Conservation (phyloP, 2,329 filamentous ascomycete species). For the Fusarium mundagurra region DNA sequence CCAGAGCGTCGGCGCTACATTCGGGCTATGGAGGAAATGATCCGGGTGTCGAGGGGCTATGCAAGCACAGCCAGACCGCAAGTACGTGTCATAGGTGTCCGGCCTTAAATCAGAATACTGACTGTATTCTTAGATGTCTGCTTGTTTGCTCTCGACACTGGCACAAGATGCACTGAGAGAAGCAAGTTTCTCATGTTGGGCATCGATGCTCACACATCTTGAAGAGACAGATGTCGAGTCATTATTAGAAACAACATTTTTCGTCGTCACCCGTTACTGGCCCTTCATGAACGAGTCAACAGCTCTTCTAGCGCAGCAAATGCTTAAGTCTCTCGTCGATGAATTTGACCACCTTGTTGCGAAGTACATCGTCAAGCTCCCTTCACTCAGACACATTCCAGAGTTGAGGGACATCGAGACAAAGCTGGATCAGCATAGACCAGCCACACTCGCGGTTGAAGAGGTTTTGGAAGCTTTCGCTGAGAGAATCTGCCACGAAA, state of each 20-base stretch:
- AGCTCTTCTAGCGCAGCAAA: slow-evolving; percentile 66
- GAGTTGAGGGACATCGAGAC: slow-evolving; percentile 74
- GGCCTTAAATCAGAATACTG: not conserved
- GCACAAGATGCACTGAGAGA: slow-evolving; percentile 78
- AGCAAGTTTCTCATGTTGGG: slow-evolving; percentile 85
- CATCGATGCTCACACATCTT: slow-evolving; percentile 77
- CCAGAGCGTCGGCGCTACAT: slow-evolving; percentile 81
- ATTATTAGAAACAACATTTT: slow-evolving; percentile 89
- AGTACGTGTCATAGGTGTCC: slow-evolving; percentile 57
- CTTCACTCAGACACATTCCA: slow-evolving; percentile 77
- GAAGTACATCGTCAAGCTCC: slow-evolving; percentile 77
- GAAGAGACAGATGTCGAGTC: slow-evolving; percentile 81
- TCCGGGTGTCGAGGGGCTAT: slow-evolving; percentile 76
- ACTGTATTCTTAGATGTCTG: slow-evolving; percentile 72
- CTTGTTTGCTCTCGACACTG: slow-evolving; percentile 89
- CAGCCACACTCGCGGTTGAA: slow-evolving; percentile 50
- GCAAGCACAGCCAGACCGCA: slow-evolving; percentile 86
- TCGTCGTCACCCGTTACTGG: slow-evolving; percentile 88
- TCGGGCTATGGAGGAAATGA: slow-evolving; percentile 87
- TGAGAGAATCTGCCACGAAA: slow-evolving; percentile 81
- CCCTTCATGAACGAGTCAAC: slow-evolving; percentile 68
- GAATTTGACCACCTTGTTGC: slow-evolving; percentile 69
- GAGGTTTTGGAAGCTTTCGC: slow-evolving; percentile 77
- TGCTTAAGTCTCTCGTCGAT: slow-evolving; percentile 73
- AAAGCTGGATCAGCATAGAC: slow-evolving; percentile 73